These are phyloP conservation scores for Apiospora phragmitis DNA, from an alignment of 2,329 filamentous ascomycete genomes.

Conservation along the genomic window DNA sequence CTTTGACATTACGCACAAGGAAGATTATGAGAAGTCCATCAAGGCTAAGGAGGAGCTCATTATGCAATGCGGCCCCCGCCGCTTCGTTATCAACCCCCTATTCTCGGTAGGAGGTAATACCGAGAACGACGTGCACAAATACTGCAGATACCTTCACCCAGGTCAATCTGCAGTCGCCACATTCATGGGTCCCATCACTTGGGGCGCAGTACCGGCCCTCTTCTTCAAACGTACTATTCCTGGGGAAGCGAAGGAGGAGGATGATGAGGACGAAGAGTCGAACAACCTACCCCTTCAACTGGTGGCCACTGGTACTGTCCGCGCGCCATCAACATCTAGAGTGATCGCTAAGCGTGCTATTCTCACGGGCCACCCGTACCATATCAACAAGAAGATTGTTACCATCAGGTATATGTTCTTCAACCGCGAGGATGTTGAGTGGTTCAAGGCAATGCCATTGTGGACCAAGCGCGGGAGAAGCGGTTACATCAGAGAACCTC, in stretches of 20 bases:
- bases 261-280: constrained; percentile 43
- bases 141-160: constrained; percentile 86
- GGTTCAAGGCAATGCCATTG: constrained; percentile 95
- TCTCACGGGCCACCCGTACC: constrained; percentile 93
- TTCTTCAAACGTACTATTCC: constrained; percentile 71
- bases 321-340: constrained; percentile 73
- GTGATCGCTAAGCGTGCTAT: constrained; percentile 94
- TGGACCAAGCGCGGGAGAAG: constrained; percentile 90
- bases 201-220: constrained; percentile 87
- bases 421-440: constrained; percentile 89
- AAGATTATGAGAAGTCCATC: constrained; percentile 72
- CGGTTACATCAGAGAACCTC: constrained; percentile 89
- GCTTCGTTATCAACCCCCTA: constrained; percentile 84
- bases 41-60: constrained; percentile 92
- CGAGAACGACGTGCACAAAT: constrained; percentile 97
- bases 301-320: constrained; percentile 82
- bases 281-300: constrained; percentile 64
- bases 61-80: constrained; percentile 84
- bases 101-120: constrained; percentile 90
- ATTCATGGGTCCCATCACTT: constrained; percentile 87
- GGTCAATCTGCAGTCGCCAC: constrained; percentile 86
- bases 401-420: constrained; percentile 99
- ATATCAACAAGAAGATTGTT: constrained; percentile 97
- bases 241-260: constrained; percentile 42
- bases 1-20: constrained; percentile 82